A percentile compares a stretch with the other conserved stretches of the same genome.
Conservation (phyloP, 306 rosid genomes). For the Rubus idaeus region DNA sequence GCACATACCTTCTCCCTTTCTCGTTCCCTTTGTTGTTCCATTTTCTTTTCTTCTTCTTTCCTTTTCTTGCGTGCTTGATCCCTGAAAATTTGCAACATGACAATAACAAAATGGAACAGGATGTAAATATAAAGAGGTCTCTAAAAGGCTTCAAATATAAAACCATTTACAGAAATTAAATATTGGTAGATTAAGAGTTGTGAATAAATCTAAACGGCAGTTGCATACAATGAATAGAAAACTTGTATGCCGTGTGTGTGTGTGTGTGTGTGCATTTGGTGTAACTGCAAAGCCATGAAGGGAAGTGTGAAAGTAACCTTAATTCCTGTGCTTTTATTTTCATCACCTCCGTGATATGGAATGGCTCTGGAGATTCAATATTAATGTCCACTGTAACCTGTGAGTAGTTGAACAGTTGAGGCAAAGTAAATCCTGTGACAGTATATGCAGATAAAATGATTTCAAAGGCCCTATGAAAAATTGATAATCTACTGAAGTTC, state of each 20-base stretch:
- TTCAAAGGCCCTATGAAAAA: neutral
- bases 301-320: slow-evolving; percentile 41
- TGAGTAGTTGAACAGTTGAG: slow-evolving; percentile 24
- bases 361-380: slow-evolving; percentile 48
- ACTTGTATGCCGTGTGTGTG: neutral
- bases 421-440: neutral
- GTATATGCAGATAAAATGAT: neutral
- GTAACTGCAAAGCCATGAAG: neutral
- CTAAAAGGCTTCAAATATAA: neutral
- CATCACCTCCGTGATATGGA: slow-evolving; percentile 60
- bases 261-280: no score
- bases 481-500: neutral
- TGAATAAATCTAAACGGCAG: neutral
- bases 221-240: neutral
- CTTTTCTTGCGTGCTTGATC: slow-evolving; percentile 35
- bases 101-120: neutral
- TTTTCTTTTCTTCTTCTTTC: slow-evolving; percentile 39
- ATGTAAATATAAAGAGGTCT: neutral
- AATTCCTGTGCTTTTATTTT: slow-evolving; percentile 54
- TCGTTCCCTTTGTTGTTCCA: slow-evolving; percentile 54
- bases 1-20: slow-evolving; percentile 65
- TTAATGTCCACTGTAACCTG: slow-evolving; percentile 63
- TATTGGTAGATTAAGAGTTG: neutral
- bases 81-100: slow-evolving; percentile 36
- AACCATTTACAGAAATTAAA: neutral